phyloP scores from a whole-genome alignment of 2,329 filamentous ascomycete genomes.

The Aureobasidium sp. region DNA sequence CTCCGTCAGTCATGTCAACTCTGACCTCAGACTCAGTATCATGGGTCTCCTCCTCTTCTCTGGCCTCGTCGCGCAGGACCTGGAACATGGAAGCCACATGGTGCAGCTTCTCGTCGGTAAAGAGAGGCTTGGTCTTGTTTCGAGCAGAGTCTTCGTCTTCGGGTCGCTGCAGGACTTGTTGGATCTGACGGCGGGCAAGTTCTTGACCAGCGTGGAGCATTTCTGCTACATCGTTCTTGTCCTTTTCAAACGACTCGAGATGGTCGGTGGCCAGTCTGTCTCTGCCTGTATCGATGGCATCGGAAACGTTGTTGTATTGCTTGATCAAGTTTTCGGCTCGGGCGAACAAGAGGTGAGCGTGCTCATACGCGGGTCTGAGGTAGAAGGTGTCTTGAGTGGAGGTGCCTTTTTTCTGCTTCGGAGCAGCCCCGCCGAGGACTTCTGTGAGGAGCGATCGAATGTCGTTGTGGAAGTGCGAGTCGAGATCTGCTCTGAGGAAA shows the following conservation, averaged over 20 bases:
- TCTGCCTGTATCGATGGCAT: neutral
- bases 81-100: constrained; percentile 24
- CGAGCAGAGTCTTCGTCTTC: constrained; percentile 16
- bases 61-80: constrained; percentile 19
- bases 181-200: neutral
- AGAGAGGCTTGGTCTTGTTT: constrained; percentile 22
- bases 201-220: constrained; percentile 2
- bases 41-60: constrained; percentile 24
- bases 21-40: neutral
- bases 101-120: constrained; percentile 22
- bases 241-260: constrained; percentile 1
- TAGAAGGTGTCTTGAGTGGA: neutral
- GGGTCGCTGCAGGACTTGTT: neutral
- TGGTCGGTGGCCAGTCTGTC: neutral
- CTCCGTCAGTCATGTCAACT: neutral
- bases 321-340: neutral
- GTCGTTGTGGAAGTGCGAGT: constrained; percentile 3
- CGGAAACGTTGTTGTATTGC: neutral
- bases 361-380: neutral
- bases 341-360: neutral
- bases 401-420: neutral
- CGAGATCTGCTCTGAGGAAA: constrained; percentile 31
- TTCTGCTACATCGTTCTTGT: constrained; percentile 8
- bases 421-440: neutral
- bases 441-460: neutral